Base-by-base conservation (phyloP, 1,284 basidiomycete genomes). In the Neonothopanus nambi region DNA sequence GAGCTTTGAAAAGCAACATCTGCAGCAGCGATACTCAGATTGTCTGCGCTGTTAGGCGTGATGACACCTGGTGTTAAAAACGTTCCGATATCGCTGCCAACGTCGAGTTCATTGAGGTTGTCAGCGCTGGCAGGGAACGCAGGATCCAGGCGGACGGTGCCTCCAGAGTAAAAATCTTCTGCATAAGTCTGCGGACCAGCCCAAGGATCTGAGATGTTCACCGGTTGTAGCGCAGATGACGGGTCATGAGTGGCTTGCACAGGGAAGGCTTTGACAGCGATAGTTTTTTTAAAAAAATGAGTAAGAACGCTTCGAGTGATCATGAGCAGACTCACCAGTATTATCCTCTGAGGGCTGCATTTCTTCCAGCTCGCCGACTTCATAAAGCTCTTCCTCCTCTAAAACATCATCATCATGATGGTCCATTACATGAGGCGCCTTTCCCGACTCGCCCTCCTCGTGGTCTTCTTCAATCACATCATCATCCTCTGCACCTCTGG, bases 191-290 rank as follows among this genome's bases (percentile, higher is more conserved):
- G 68, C 2, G 80, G 76, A 12, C 76, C 77, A 23, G 62, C 65
- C 81, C 81, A 83, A 15, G 75, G 76, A 62, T 84, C 79, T 11
- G 62, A 64, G 6, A 83, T 63, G 6, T 76, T 74, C 3, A 75
- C 15, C 26, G 49, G 36, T 48, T 56, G 58, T 11, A 26, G 18
- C n/a, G 11, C 6, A 6, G 28, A 36, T 35, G 51, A 46, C 20
- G 46, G 50, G 6, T 55, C 52, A 21, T 48, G 55, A 33, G 62
- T 41, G 28, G 24, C 20, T 36, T 42, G 37, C 11, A 42, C 8
- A 28, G 65, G 60, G 58, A 64, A 63, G 2, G 59, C 66, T 68
- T 38, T n/a, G 36, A 18, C 21, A 15, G n/a, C 13, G 37, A 36
- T 28, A 30, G 17, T 39, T 23, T 21, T 13, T 18, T 15, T 21